Base-by-base conservation (phyloP, 1,284 basidiomycete species). In the Apiotrichum laibachii region DNA sequence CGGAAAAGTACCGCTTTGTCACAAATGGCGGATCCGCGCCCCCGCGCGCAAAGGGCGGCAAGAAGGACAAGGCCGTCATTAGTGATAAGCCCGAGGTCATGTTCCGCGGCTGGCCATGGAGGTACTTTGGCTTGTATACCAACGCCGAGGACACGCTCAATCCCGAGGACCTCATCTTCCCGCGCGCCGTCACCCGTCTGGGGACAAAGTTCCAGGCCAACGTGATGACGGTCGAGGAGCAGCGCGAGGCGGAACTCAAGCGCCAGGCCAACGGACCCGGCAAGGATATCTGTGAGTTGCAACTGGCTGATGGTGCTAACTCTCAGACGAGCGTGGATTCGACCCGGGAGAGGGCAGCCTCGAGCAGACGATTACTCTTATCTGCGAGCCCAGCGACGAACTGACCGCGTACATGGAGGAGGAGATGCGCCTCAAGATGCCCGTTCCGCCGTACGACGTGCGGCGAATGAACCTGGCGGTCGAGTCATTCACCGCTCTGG, bases 61-160 rank as follows among this genome's bases (percentile, higher is more conserved):
- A 90, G 76, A 88, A 85, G 60, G 81, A 87, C 60, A 82, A 85
- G 40, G 84, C 54, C 5, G 66, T 59, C 6, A 60, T 68, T 37
- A 66, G 60, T 64, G 86, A 88, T 75, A 84, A 90, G 79, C 94
- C 88, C 75, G 90, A 92, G 72, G 87, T 90, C 82, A 72, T 64
- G 31, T 77, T 75, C 62, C 66, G 75, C 47, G 77, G 77, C n/a
- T 97, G 93, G 93, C 92, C 92, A 1, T 96, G 93, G 79, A 84
- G 93, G 59, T 97, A 97, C 79, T 97, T 97, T 79, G 93, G 93
- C 15, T 84, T 90, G 77, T 88, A 94, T 77, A 96, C 93, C 2
- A 84, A 88, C 39, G 92, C 91, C 22, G 89, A 92, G 75, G 91
- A 94, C 77, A 90, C 90, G n/a, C 81, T 93, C 54, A 89, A 96